Conservation (phyloP, 1,284 basidiomycete species). For the Ganoderma leucocontextum region DNA sequence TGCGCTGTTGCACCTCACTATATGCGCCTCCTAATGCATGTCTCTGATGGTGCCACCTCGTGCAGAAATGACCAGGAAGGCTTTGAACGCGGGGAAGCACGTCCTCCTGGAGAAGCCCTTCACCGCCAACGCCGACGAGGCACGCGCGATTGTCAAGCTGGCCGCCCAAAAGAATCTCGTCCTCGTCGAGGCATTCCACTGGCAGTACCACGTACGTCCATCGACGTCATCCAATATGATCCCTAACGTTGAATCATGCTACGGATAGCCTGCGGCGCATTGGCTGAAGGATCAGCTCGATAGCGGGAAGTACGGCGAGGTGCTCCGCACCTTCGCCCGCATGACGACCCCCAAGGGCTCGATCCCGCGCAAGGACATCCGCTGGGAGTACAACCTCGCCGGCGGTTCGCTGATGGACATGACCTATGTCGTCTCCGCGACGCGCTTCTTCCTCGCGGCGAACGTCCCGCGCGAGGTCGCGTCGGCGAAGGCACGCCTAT, state of each 20-base stretch:
- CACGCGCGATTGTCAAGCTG: constrained; percentile 46
- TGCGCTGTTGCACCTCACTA: neutral
- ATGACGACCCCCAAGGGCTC: constrained; percentile 41
- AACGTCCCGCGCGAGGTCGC: constrained; percentile 26
- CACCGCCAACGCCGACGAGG: constrained; percentile 67
- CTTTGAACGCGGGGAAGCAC: constrained; percentile 74
- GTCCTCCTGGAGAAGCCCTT: constrained; percentile 79
- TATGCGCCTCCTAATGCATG: constrained; percentile 52
- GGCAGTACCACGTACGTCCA: constrained; percentile 38
- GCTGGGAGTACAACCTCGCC: constrained; percentile 67
- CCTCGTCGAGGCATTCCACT: constrained; percentile 47
- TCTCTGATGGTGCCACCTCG: constrained; percentile 49
- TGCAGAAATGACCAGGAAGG: constrained; percentile 72
- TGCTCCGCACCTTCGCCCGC: constrained; percentile 34
- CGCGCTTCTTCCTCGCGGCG: constrained; percentile 30
- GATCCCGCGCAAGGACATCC: constrained; percentile 57
- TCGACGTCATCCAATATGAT: neutral
- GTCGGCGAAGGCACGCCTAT: constrained; percentile 27
- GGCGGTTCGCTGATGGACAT: constrained; percentile 77
- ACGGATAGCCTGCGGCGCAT: constrained; percentile 52
- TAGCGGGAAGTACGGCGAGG: constrained; percentile 47
- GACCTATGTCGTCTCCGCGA: constrained; percentile 37
- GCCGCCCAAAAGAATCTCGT: constrained; percentile 46
- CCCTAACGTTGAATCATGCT: constrained; percentile 11
- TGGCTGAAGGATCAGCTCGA: constrained; percentile 47